phyloP scores from a whole-genome alignment of 768 basidiomycete genomes.

The Suillus americanus region DNA sequence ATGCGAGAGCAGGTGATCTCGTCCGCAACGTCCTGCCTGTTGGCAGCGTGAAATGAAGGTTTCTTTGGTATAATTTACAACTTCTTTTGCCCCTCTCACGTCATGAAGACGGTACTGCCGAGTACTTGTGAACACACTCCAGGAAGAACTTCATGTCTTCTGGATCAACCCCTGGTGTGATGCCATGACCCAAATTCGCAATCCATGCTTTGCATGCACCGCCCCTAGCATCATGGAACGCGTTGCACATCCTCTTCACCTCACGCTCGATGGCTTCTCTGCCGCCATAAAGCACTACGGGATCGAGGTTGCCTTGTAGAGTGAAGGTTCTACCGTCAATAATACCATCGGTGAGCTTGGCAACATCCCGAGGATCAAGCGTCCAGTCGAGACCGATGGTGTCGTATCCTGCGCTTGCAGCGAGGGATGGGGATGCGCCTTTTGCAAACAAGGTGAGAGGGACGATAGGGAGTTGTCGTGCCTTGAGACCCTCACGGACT shows the following conservation, averaged over 20 bases:
- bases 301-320: slow-evolving; percentile 94
- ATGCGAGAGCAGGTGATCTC: background rate
- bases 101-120: slow-evolving; percentile 28
- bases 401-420: slow-evolving; percentile 74
- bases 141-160: slow-evolving; percentile 92
- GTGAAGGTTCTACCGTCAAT: slow-evolving; percentile 42
- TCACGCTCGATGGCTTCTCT: slow-evolving; percentile 81
- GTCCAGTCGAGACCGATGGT: slow-evolving; percentile 92
- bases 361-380: slow-evolving; percentile 73
- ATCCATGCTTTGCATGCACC: slow-evolving; percentile 78
- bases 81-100: background rate
- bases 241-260: slow-evolving; percentile 78
- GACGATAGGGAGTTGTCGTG: slow-evolving; percentile 52
- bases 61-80: background rate
- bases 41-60: background rate
- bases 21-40: background rate
- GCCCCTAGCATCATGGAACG: slow-evolving; percentile 59
- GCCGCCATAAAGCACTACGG: slow-evolving; percentile 82
- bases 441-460: slow-evolving; percentile 96
- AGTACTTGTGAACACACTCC: slow-evolving; percentile 86
- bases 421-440: slow-evolving; percentile 80
- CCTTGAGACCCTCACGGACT: slow-evolving; percentile 59
- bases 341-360: slow-evolving; percentile 24
- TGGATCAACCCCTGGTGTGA: slow-evolving; percentile 93
- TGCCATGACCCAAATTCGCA: slow-evolving; percentile 95